Base-by-base conservation (phyloP, 2,329 filamentous ascomycete species). In the Cladobotryum protrusum region DNA sequence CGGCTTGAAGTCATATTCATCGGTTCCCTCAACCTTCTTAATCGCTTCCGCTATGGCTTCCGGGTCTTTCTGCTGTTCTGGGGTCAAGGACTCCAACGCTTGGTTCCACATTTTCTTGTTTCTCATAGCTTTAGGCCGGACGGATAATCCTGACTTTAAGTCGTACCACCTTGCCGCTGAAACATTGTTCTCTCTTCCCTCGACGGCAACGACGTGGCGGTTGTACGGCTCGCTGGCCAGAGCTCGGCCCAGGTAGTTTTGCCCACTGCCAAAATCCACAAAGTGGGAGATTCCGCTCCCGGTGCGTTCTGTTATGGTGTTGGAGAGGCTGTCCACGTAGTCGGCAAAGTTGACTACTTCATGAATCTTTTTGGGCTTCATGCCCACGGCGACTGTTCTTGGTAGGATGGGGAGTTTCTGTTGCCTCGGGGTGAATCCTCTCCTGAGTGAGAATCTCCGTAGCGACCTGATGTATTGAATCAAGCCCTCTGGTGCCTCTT, bases 311-410 rank as follows among this genome's bases (percentile, higher is more conserved):
- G 79, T 76, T 19, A 96, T 77, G 24, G 79, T 76, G 48, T 70
- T 68, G 0, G 79, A 75, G 9, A 85, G 70, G 3, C 70, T 62
- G 45, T 89, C 79, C 47, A 97, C 81, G 60, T 92, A 97, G 55
- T 80, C 79, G n/a, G 92, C 87, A 62, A 97, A 96, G 62, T 93
- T 83, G 52, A 83, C 80, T 32, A 97, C 93, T 71, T 99, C 93
- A 62, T 99, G 93, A 1, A 89, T 78, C 69, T 99, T 99, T 67
- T 99, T 99, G 15, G 86, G 81, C 55, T 89, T 95, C 93, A 99
- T 99, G 4, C 93, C 93, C 13, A 95, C 79, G 0, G 87, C 81
- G 14, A 96, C 80, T 57, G 85, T 79, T 44, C 82, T 78, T 2
- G 89, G 82, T 18, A 95, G 65, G 57, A 76, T 74, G 5, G 79